Percentiles rank a stretch among this genome's conserved stretches.
phyloP scores from a whole-genome alignment of 2,329 filamentous ascomycete species.

The Penicillium occitanis region DNA sequence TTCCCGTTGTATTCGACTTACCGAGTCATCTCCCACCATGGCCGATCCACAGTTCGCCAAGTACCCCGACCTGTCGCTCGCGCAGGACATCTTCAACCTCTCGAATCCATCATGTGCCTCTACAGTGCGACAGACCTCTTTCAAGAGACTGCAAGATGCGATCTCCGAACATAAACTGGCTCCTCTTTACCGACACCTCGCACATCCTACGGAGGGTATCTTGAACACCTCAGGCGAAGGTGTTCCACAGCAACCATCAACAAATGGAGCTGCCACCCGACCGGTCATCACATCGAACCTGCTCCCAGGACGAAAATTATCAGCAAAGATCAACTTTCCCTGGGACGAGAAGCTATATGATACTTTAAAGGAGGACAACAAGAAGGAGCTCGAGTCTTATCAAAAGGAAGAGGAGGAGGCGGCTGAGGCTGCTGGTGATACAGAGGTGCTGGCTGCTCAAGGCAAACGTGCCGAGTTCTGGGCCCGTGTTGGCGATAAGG shows the following conservation, averaged over 20 bases:
- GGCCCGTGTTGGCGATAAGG: conserved; percentile 95
- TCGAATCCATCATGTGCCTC: conserved; percentile 59
- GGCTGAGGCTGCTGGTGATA: conserved; percentile 92
- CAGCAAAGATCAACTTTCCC: conserved; percentile 66
- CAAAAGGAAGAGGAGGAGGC: conserved; percentile 92
- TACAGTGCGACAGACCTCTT: conserved; percentile 55
- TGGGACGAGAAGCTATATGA: conserved; percentile 93
- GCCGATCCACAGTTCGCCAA: conserved; percentile 66
- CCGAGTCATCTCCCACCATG: conserved; percentile 48
- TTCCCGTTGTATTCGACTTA: background rate
- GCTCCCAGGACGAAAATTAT: conserved; percentile 68
- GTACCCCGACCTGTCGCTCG: conserved; percentile 63
- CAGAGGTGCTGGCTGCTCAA: conserved; percentile 86
- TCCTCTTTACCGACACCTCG: conserved; percentile 64
- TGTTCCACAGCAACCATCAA: conserved; percentile 48
- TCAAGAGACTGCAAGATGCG: conserved; percentile 62
- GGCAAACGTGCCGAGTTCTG: conserved; percentile 96
- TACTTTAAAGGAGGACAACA: conserved; percentile 72
- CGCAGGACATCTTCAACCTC: conserved; percentile 67
- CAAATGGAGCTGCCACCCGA: conserved; percentile 42
- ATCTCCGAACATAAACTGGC: conserved; percentile 67
- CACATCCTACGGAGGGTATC: conserved; percentile 69
- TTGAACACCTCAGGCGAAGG: conserved; percentile 74
- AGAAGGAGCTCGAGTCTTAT: conserved; percentile 70
- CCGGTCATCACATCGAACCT: conserved; percentile 66